Evolutionary conservation across 192 early-diverging fungal genomes (phyloP).

Genomic region (Diversispora eburnea): DNA sequence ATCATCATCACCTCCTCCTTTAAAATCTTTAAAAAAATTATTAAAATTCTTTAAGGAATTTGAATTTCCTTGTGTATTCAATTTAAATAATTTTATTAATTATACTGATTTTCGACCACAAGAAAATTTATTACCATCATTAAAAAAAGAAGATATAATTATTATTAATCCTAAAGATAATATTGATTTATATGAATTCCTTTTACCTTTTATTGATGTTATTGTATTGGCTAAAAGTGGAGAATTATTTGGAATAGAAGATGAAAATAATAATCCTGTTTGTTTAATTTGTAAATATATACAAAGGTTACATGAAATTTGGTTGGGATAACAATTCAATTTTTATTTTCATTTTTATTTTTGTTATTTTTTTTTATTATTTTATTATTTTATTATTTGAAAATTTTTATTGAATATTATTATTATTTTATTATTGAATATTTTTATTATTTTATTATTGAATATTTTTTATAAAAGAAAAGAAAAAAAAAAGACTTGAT

Average conservation of each 20-base stretch:
- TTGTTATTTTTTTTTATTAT: too few relatives aligned
- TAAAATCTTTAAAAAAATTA: not conserved
- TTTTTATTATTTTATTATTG: too few relatives aligned
- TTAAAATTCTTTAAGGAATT: slow-evolving; percentile 30
- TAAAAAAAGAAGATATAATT: slow-evolving; percentile 22
- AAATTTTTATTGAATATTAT: too few relatives aligned
- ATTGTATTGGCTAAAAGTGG: slow-evolving; percentile 49
- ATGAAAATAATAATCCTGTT: too few relatives aligned
- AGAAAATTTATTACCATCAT: too few relatives aligned
- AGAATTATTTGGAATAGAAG: slow-evolving; percentile 49
- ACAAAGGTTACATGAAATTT: slow-evolving; percentile 9
- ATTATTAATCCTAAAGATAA: slow-evolving; percentile 41
- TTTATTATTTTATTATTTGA: too few relatives aligned
- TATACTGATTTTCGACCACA: slow-evolving; percentile 7
- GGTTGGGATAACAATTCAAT: not conserved
- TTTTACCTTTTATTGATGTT: slow-evolving; percentile 56
- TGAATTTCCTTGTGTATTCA: slow-evolving; percentile 52
- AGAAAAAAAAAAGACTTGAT: too few relatives aligned
- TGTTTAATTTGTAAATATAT: slow-evolving; percentile 42
- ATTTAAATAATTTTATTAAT: slow-evolving; percentile 45
- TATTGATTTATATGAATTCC: slow-evolving; percentile 41
- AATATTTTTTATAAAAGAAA: too few relatives aligned
- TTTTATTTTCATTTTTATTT: too few relatives aligned
- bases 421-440: too few relatives aligned
- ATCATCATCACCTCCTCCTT: slow-evolving; percentile 24